Evolutionary conservation across 2,329 filamentous ascomycete genomes (phyloP), one percentile per base, ranked within the genome.

Genomic region (Venturia carpophila): DNA sequence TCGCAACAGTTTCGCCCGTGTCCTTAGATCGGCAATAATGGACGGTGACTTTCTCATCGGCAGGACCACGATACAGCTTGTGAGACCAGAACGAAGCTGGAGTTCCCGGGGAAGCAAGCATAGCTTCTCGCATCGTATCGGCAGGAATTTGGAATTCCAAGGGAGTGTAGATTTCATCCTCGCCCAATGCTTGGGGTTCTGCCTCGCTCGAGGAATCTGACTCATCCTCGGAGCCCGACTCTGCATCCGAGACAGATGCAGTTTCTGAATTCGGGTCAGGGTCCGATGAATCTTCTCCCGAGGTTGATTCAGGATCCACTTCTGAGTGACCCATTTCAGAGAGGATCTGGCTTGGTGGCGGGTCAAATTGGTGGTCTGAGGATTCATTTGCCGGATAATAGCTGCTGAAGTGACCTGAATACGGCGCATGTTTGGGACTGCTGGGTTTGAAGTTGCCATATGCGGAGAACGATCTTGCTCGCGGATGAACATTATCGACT

Each of bases 11-110:
- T 73, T 97, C 91, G 21, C 89, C 88, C 2, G 83, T 84, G 43
- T 84, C 78, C 56, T 82, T 83, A 65, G 80, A 88, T 61, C 79
- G 85, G 78, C 91, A 96, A 74, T 96, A 96, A 72, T 93, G 86
- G 0, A 95, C 84, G 65, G 81, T 83, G 58, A 91, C 84, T 62
- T 80, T 82, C 49, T 83, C 73, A 19, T 79, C 75, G 2, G 77
- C 70, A 0, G 82, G 75, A 5, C 82, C 83, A 11, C 84, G 82
- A 72, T 93, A 94, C 65, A 91, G 74, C 1, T 71, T 79, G 73
- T 92, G 84, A 1, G 82, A 85, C 89, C 89, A 94, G 72, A 80
- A 90, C 11, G 66, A 30, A 27, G 41, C 43, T 21, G 21, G 24
- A 21, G 60, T 45, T 15, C 56, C 45, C 19, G 30, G 42, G 0